phyloP scores from a whole-genome alignment of 805 yeast species.

The Yamadazyma tumulicola region DNA sequence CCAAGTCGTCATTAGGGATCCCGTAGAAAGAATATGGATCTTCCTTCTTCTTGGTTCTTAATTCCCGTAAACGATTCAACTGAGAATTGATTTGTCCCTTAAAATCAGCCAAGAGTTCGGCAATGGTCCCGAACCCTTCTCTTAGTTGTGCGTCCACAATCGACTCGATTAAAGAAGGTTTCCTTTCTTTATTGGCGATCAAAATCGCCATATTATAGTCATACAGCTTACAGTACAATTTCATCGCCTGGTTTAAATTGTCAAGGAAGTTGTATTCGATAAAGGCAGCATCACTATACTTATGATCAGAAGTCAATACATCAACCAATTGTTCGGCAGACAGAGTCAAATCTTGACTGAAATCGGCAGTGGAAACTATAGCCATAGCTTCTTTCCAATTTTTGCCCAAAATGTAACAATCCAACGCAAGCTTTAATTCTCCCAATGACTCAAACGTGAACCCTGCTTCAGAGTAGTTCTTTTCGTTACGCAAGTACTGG shows the following conservation, averaged over 20 bases:
- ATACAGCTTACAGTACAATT: slow-evolving; percentile 70
- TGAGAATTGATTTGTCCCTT: slow-evolving; percentile 82
- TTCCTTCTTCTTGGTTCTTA: slow-evolving; percentile 74
- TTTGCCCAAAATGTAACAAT: slow-evolving; percentile 63
- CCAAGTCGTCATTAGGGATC: slow-evolving; percentile 48
- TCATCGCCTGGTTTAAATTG: slow-evolving; percentile 60
- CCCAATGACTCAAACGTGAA: slow-evolving; percentile 69
- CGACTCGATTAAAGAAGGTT: slow-evolving; percentile 46
- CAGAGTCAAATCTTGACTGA: slow-evolving; percentile 34
- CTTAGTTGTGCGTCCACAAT: slow-evolving; percentile 71
- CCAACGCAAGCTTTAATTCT: slow-evolving; percentile 57
- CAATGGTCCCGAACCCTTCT: slow-evolving; percentile 84
- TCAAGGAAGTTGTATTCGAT: slow-evolving; percentile 62
- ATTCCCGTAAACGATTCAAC: slow-evolving; percentile 74
- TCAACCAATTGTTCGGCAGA: slow-evolving; percentile 60
- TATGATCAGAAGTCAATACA: slow-evolving; percentile 62
- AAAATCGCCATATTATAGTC: slow-evolving; percentile 74
- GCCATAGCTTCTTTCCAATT: slow-evolving; percentile 85
- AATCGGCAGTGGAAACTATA: slow-evolving; percentile 43
- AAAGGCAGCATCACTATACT: slow-evolving; percentile 76
- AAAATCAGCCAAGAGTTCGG: slow-evolving; percentile 93
- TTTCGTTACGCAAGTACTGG: slow-evolving; percentile 48
- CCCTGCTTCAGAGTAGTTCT: slow-evolving; percentile 74
- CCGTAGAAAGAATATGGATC: slow-evolving; percentile 90
- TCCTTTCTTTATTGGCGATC: slow-evolving; percentile 46